Base-by-base conservation (phyloP, 768 basidiomycete genomes). In the Leccinum disarticulatum region DNA sequence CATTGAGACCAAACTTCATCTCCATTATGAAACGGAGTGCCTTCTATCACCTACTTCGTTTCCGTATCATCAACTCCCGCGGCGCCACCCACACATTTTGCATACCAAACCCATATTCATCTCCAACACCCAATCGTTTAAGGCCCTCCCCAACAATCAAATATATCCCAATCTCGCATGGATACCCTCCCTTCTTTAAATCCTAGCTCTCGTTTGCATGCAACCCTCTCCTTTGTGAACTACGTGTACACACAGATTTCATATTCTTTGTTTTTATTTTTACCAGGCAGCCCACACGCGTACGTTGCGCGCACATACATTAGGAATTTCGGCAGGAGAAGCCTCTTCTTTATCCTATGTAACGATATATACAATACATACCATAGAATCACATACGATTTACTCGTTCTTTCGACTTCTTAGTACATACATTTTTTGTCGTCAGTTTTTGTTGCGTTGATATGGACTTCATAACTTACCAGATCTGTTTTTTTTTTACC, bases 141-240 rank as follows among this genome's bases (percentile, higher is more conserved):
- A 31, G 43, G 22, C n/a, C 46, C n/a, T 41, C 36, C 17, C 49
- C 7, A 7, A 56, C 35, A 14, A 31, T n/a, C 38, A 38, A 51
- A 56, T 33, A 41, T 48, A 41, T 56, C 50, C 15, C 43, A 19
- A 49, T 28, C 33, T 17, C 38, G 41, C 52, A 56, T n/a, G 55
- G 59, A 59, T 59, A 66, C 48, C 56, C 25, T 17, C n/a, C n/a
- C 56, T 15, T 43, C 31, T n/a, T 51, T 15, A 27, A 48, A 55
- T 7, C 31, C 49, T 49, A n/a, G 43, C 22, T 46, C 41, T 54
- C 49, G 31, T 56, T 58, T 54, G 31, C 36, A 36, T 11, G 46
- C 33, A 31, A 31, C 19, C 46, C 6, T 10, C 17, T 41, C 46
- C 43, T 17, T 55, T 15, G 57, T 25, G 51, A 54, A 17, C 54